Evolutionary conservation across 2,329 filamentous ascomycete genomes (phyloP).

Genomic region (Phialophora expanda): DNA sequence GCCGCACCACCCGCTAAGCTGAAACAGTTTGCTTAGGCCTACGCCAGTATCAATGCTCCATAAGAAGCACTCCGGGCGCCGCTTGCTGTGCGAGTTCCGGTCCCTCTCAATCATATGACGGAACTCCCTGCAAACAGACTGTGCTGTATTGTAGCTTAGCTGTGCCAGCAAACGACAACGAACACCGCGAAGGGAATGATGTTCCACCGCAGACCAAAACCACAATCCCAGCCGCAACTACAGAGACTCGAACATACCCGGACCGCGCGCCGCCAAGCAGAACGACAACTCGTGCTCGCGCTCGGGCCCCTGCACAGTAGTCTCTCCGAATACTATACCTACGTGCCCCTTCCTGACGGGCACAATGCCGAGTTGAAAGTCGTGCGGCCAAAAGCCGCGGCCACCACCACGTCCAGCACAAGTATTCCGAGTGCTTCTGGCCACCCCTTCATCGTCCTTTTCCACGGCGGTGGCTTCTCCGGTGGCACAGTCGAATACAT

Average conservation of each 20-base stretch:
- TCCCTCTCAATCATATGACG: too few species aligned
- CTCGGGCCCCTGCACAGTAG: slow-evolving; percentile 14
- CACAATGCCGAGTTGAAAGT: slow-evolving; percentile 15
- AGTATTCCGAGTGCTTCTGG: neutral
- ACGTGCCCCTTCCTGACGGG: slow-evolving; percentile 13
- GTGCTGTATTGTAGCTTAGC: neutral
- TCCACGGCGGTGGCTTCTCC: slow-evolving; percentile 21
- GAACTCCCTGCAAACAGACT: too few species aligned
- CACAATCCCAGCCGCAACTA: neutral
- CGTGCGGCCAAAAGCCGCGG: neutral
- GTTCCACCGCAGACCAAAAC: neutral
- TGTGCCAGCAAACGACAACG: neutral
- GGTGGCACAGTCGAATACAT: slow-evolving; percentile 15
- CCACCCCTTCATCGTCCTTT: slow-evolving; percentile 15
- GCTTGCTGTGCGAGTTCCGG: too few species aligned
- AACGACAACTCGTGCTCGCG: slow-evolving; percentile 5
- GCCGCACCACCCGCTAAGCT: neutral
- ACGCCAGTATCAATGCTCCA: too few species aligned
- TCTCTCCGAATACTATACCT: slow-evolving; percentile 13
- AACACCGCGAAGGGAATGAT: neutral
- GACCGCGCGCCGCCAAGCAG: slow-evolving; percentile 7
- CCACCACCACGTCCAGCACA: neutral
- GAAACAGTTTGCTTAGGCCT: neutral
- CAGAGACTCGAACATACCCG: slow-evolving; percentile 9
- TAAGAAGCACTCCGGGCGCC: too few species aligned